Percentiles rank a stretch among this genome's conserved stretches.
phyloP scores from a whole-genome alignment of 306 rosid genomes.

The Gynostemma pentaphyllum region DNA sequence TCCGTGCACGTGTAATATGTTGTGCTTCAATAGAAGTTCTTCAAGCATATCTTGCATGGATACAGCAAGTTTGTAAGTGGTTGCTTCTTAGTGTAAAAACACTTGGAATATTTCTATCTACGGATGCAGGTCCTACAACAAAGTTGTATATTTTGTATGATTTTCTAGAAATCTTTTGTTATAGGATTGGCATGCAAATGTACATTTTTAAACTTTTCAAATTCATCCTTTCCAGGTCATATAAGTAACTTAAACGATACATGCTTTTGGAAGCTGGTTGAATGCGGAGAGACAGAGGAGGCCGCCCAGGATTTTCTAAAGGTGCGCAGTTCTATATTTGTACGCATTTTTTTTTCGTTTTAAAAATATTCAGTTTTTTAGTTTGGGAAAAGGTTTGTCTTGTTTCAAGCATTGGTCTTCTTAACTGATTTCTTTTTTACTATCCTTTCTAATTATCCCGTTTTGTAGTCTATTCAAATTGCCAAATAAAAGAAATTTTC shows the following conservation, averaged over 20 bases:
- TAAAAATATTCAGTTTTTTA: not conserved
- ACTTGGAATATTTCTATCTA: not conserved
- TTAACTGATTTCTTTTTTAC: too few relatives aligned
- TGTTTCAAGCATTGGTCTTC: too few relatives aligned
- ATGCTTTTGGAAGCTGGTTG: conserved; percentile 58
- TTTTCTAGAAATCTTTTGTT: not conserved
- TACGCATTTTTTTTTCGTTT: not conserved
- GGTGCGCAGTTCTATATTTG: conserved; percentile 14
- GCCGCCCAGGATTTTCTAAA: conserved; percentile 38
- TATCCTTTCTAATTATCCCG: not conserved
- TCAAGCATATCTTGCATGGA: conserved; percentile 72
- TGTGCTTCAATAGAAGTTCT: conserved; percentile 64
- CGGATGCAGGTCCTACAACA: not conserved
- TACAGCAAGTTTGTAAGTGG: conserved; percentile 55
- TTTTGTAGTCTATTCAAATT: too few relatives aligned
- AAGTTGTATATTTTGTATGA: not conserved
- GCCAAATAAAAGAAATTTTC: too few relatives aligned
- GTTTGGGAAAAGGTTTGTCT: not conserved
- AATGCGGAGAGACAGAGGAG: conserved; percentile 38
- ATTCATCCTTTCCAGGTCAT: conserved; percentile 31
- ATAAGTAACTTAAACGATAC: conserved; percentile 42
- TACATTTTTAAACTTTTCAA: not conserved
- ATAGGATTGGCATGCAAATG: not conserved
- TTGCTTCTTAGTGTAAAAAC: not conserved
- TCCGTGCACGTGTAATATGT: conserved; percentile 39